Evolutionary conservation across 352 stramenopile species (phyloP), one percentile per base, ranked within the genome.

Genomic region (Phytophthora tentaculata): DNA sequence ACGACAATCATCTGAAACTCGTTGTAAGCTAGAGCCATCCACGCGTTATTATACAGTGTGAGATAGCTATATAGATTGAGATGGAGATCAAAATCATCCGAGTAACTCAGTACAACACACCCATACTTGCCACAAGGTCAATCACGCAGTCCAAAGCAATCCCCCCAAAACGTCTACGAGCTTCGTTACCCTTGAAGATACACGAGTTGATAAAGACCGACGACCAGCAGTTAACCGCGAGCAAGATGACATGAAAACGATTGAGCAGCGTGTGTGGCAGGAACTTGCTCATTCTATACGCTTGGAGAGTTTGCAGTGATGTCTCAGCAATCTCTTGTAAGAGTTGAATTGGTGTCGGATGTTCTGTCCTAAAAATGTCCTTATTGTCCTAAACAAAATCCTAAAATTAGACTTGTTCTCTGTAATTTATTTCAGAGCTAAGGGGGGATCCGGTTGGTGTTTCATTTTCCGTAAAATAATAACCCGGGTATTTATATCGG

Each of bases 141-240:
- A 61, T 24, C 1, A 44, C 24, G 12, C 39, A 61, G 28, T 52
- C 54, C 23, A 61, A 32, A 19, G 13, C 24, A 17, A 52, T 61
- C 6, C 22, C 39, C 12, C 23, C 54, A 44, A 61, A 61, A 4
- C 54, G 39, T 53, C 39, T 51, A 4, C 54, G 54, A 52, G 54
- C 17, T 10, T 52, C 54, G 19, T 29, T 26, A 65, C 19, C 28
- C 5, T 45, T 67, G 22, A 67, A 52, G 0, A 49, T 57, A 1
- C 20, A 45, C 13, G 17, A 22, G 16, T 7, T 20, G 39, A 45
- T 9, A 9, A 22, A 19, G 3, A 45, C 13, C 5, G 14, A 20
- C 3, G 52, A 50, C 67, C 56, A 74, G 44, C 61, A 74, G 29
- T 74, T 74, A 9, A 67, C 2, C 12, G 60, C 54, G 2, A 77